Conservation (phyloP, 2,329 filamentous ascomycete genomes). For the Phoma herbarum region DNA sequence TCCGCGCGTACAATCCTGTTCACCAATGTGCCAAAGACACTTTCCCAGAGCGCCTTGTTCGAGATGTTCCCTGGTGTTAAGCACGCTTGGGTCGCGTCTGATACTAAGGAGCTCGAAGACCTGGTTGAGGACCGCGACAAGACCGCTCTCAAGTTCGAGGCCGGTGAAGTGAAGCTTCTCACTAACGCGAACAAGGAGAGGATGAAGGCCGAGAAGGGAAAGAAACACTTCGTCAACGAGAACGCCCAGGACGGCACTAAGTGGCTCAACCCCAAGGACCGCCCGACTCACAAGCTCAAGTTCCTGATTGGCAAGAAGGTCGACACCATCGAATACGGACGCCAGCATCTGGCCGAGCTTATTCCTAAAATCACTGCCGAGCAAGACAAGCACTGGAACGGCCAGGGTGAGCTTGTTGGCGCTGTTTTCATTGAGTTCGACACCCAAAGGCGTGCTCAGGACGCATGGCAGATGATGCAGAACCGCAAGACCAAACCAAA, state of each 20-base stretch:
- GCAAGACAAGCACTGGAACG: constrained; percentile 72
- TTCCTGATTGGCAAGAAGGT: constrained; percentile 55
- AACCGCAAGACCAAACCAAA: constrained; percentile 46
- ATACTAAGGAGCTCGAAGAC: constrained; percentile 56
- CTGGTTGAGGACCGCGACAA: constrained; percentile 57
- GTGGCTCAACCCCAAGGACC: constrained; percentile 53
- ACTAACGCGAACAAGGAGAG: constrained; percentile 70
- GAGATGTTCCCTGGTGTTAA: constrained; percentile 52
- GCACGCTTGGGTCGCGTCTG: constrained; percentile 58
- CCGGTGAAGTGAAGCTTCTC: constrained; percentile 56
- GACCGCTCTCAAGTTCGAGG: constrained; percentile 55
- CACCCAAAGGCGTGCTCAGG: constrained; percentile 82
- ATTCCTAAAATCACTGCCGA: constrained; percentile 73
- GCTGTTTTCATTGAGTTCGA: constrained; percentile 91
- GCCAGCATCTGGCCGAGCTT: constrained; percentile 75
- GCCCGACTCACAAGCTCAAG: constrained; percentile 53
- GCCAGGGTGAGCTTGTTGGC: constrained; percentile 72
- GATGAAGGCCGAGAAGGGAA: constrained; percentile 67
- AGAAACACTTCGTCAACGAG: constrained; percentile 55
- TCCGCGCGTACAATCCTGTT: constrained; percentile 60
- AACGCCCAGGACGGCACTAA: constrained; percentile 54
- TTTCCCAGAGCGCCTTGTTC: constrained; percentile 52
- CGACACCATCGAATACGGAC: constrained; percentile 86
- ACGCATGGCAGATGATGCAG: constrained; percentile 75
- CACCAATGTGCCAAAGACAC: constrained; percentile 56